Evolutionary conservation across 2,329 filamentous ascomycete species (phyloP).

Genomic region (Colletotrichum musae): DNA sequence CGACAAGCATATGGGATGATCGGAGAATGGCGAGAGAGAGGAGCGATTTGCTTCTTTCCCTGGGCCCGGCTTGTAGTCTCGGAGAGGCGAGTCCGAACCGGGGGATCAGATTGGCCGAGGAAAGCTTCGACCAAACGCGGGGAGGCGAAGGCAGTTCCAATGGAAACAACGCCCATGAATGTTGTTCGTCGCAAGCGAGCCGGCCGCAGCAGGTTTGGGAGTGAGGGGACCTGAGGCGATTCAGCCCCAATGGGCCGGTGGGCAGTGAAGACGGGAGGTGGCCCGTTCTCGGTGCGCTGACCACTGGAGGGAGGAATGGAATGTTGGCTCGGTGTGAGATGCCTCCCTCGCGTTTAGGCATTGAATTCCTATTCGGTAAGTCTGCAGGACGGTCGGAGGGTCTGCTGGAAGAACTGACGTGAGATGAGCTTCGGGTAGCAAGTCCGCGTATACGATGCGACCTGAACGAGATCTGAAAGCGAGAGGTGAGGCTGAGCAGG

Average conservation of each 20-base stretch:
- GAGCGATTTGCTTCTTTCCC: background rate
- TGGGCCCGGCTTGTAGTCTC: background rate
- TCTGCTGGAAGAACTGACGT: background rate
- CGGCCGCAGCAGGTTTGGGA: constrained; percentile 34
- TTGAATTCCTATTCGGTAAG: background rate
- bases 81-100: background rate
- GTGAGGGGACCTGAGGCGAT: constrained; percentile 24
- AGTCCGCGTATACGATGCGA: constrained; percentile 8
- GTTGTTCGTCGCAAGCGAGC: background rate
- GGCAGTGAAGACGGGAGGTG: background rate
- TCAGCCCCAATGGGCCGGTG: constrained; percentile 36
- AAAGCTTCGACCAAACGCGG: background rate
- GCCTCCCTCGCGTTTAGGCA: background rate
- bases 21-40: background rate
- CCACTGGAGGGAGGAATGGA: background rate
- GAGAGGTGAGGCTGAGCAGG: constrained; percentile 35
- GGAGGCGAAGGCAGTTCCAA: constrained; percentile 8
- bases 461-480: constrained; percentile 2
- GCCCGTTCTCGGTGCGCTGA: constrained; percentile 16
- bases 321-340: constrained; percentile 1
- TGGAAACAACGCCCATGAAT: background rate
- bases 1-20: constrained; percentile 22
- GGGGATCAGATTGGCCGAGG: background rate
- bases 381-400: background rate
- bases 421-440: constrained; percentile 12